Percentiles rank a stretch among this genome's conserved stretches.
phyloP scores from a whole-genome alignment of 228 moss, liverwort and hornwort genomes.

The Sphagnum magellanicum region DNA sequence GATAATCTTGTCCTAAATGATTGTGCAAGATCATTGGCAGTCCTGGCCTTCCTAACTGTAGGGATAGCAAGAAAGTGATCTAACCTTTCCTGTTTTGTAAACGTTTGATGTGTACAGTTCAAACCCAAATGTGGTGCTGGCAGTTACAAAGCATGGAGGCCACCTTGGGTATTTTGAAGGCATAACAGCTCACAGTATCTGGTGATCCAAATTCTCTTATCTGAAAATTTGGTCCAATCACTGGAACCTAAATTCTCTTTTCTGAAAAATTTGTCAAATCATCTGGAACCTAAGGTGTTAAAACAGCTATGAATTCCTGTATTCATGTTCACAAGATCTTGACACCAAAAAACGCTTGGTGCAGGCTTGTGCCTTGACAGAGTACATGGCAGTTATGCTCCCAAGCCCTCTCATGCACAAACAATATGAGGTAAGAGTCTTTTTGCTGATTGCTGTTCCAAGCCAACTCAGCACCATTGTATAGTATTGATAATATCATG shows the following conservation, averaged over 20 bases:
- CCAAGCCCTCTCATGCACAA: constrained; percentile 63
- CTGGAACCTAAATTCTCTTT: too few species aligned
- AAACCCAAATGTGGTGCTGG: constrained; percentile 66
- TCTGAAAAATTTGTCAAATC: background rate
- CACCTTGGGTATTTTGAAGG: constrained; percentile 85
- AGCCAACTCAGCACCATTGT: too few species aligned
- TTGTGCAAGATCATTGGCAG: background rate
- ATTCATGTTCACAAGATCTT: background rate
- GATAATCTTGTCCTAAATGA: background rate
- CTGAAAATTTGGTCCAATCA: too few species aligned
- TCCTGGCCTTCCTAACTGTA: too few species aligned
- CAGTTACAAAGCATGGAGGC: constrained; percentile 71
- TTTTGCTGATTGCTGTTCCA: background rate
- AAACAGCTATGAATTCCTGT: background rate
- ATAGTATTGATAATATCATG: too few species aligned
- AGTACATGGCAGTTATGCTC: constrained; percentile 51
- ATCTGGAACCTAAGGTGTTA: background rate
- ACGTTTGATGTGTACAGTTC: constrained; percentile 28
- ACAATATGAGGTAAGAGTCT: constrained; percentile 43
- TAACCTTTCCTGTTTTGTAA: too few species aligned
- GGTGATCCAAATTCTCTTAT: constrained; percentile 24
- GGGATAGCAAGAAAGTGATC: too few species aligned
- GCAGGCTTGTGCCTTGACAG: constrained; percentile 70
- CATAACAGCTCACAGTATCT: constrained; percentile 45
- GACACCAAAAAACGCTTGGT: background rate